phyloP scores from a whole-genome alignment of 305 asterid genomes.

The Solanum aculeatissimum region DNA sequence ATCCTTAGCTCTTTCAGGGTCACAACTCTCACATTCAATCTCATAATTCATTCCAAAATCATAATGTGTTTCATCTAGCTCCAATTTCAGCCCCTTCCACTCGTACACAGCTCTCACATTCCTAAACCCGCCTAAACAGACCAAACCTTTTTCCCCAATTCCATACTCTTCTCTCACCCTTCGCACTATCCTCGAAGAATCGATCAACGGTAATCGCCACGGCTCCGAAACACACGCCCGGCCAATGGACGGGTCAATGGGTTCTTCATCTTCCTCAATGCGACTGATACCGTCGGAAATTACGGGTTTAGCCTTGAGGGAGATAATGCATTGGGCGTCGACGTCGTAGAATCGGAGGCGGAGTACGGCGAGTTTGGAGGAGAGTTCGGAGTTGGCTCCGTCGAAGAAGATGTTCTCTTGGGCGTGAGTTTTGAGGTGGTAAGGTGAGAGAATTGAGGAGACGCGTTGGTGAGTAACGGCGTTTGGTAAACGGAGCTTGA shows the following conservation, averaged over 20 bases:
- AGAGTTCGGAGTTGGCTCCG: conserved; percentile 52
- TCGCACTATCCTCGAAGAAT: conserved; percentile 30
- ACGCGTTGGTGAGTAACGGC: conserved; percentile 54
- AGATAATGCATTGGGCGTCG: conserved; percentile 53
- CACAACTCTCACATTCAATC: conserved; percentile 67
- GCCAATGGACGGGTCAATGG: conserved; percentile 54
- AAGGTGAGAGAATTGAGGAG: conserved; percentile 46
- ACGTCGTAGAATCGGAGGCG: conserved; percentile 92
- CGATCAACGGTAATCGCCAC: conserved; percentile 33
- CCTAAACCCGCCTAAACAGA: conserved; percentile 71
- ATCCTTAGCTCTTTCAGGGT: conserved; percentile 49
- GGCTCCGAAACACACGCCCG: conserved; percentile 69
- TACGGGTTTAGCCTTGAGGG: conserved; percentile 60
- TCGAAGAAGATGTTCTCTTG: conserved; percentile 87
- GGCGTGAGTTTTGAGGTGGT: conserved; percentile 53
- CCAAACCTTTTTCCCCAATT: conserved; percentile 34
- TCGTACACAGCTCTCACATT: conserved; percentile 66
- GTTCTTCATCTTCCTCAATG: conserved; percentile 70
- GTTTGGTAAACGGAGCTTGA: conserved; percentile 66
- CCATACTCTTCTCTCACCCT: conserved; percentile 45
- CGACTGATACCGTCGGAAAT: conserved; percentile 66
- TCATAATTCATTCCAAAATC: conserved; percentile 64
- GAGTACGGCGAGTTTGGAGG: conserved; percentile 68
- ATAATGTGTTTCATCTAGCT: conserved; percentile 61
- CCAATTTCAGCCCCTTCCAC: conserved; percentile 69